Evolutionary conservation across 129 eudicot species (phyloP), one percentile per base, ranked within the genome.

Genomic region (Chrysanthemum makinoi): DNA sequence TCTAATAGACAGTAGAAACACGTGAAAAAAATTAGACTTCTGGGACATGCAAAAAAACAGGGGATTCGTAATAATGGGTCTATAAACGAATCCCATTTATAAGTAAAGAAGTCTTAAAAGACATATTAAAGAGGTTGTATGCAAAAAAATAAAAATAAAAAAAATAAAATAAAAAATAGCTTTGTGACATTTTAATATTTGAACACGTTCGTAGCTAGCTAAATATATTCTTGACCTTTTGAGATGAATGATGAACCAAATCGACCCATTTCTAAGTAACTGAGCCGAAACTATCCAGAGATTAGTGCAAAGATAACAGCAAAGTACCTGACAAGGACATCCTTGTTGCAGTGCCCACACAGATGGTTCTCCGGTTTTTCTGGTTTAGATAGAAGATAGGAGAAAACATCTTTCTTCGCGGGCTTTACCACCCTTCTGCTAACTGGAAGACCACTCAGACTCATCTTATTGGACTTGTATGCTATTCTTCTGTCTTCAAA

Each of bases 291-390:
- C n/a, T 2, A 61, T 13, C 47, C 66, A 61, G 47, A 61, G 20
- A 6, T 24, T 61, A 14, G 66, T 28, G 66, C 19, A 18, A 70
- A 35, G 26, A 47, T 47, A 65, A 20, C 5, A 19, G 66, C 39
- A 70, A 26, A 54, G 14, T 89, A 94, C 98, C 98, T 87, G 82
- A 87, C 70, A 19, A 69, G 83, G 39, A 89, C 93, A 82, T 94
- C 87, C 74, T 90, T 87, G 17, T 87, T 82, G 79, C 98, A 94
- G 70, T 86, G 97, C 20, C 93, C 89, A 81, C 97, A 94, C 48
- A 59, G 87, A 76, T 82, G 81, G 58, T 75, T 72, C 69, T 82
- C 92, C 5, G 81, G 55, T 69, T 74, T 77, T 70, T 87, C 97
- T 3, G 93, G 82, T 83, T 80, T 87, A n/a, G 86, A 53, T 72